Conservation (phyloP, 306 rosid species). For the Lathyrus tuberosus region DNA sequence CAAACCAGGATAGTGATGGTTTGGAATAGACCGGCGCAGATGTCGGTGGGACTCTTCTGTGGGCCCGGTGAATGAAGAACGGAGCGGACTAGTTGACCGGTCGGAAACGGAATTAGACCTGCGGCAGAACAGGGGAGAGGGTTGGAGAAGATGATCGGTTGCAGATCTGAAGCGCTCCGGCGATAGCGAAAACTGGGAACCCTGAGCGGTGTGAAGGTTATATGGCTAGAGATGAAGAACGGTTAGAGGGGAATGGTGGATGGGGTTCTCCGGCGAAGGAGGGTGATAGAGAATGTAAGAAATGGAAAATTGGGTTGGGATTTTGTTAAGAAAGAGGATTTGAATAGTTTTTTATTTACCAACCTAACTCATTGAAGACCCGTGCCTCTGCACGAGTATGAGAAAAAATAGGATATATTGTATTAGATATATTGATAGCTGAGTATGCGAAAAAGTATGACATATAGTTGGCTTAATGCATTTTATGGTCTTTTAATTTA, state of each 20-base stretch:
- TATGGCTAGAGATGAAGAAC: background rate
- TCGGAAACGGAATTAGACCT: background rate
- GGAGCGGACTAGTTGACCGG: background rate
- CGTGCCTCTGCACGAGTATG: no score
- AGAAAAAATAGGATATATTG: no score
- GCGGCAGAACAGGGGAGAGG: background rate
- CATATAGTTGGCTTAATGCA: no score
- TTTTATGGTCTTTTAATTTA: no score
- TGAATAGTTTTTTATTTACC: background rate
- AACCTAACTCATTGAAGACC: no score
- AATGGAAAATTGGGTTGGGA: background rate
- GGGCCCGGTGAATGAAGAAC: background rate
- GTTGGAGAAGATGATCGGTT: background rate
- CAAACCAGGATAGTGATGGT: conserved; percentile 15
- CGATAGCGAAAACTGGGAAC: background rate
- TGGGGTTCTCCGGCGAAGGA: background rate
- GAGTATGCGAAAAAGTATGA: no score
- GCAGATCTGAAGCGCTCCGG: background rate
- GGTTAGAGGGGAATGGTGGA: background rate
- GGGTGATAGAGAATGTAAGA: background rate
- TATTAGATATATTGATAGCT: no score
- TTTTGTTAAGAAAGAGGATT: background rate
- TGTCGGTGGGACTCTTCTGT: background rate
- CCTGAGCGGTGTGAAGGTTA: background rate
- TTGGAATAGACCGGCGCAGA: background rate